A percentile compares a stretch with the other conserved stretches of the same genome.
Conservation (phyloP, 306 rosid genomes). For the Aeschynomene evenia region DNA sequence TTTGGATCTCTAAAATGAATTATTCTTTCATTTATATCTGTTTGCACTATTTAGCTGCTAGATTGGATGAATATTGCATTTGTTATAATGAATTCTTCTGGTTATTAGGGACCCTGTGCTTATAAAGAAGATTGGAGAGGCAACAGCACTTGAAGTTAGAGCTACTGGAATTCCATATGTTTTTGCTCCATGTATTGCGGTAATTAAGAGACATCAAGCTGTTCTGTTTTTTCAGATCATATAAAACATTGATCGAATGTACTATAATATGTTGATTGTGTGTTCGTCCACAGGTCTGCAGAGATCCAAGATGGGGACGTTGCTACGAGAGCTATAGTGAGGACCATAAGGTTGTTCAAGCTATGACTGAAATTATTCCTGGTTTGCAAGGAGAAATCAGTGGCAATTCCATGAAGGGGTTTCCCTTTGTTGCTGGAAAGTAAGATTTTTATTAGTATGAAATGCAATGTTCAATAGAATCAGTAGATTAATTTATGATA, state of each 20-base stretch:
- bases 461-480: neutral
- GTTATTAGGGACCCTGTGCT: conserved; percentile 76
- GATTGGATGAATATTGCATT: neutral
- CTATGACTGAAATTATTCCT: conserved; percentile 90
- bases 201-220: conserved; percentile 29
- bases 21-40: neutral
- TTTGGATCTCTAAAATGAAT: neutral
- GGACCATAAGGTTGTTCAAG: conserved; percentile 67
- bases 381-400: conserved; percentile 95
- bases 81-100: conserved; percentile 5
- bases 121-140: conserved; percentile 83
- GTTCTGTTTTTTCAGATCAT: neutral
- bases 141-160: conserved; percentile 98
- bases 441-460: conserved; percentile 42
- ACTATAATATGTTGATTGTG: conserved; percentile 17
- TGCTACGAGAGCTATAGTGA: conserved; percentile 98
- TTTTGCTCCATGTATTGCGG: conserved; percentile 98
- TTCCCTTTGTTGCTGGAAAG: conserved; percentile 93
- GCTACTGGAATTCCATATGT: conserved; percentile 93
- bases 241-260: neutral
- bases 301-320: conserved; percentile 99
- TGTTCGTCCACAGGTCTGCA: conserved; percentile 66
- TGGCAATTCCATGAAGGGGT: conserved; percentile 56
- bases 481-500: neutral
- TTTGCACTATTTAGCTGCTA: neutral